Percentiles rank a stretch among this genome's conserved stretches.
Evolutionary conservation across 2,329 filamentous ascomycete genomes (phyloP).

Genomic region (Tolypocladium inflatum): DNA sequence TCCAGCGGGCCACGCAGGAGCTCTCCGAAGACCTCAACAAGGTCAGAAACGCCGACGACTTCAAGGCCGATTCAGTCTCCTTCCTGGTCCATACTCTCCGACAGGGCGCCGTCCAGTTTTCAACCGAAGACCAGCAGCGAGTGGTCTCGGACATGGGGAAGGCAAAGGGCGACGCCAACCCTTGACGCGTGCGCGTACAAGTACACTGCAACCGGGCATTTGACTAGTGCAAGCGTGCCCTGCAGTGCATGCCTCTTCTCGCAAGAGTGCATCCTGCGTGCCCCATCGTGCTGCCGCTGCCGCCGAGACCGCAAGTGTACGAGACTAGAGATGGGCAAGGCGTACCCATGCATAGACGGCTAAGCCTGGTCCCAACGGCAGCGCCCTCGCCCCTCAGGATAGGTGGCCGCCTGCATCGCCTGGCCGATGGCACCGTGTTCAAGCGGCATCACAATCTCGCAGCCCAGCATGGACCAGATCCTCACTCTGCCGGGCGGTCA

Average conservation of each 20-base stretch:
- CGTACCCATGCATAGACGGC: neutral
- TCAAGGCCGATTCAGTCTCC: conserved; percentile 53
- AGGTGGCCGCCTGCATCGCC: neutral
- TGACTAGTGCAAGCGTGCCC: neutral
- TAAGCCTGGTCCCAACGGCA: neutral
- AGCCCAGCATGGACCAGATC: neutral
- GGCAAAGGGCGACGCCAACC: neutral
- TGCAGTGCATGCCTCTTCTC: neutral
- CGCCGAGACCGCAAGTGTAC: neutral
- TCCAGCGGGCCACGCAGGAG: conserved; percentile 59
- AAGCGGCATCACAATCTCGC: neutral
- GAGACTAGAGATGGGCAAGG: too few relatives aligned
- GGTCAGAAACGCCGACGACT: conserved; percentile 59
- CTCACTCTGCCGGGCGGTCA: neutral
- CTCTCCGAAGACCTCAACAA: conserved; percentile 67
- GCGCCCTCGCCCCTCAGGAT: neutral
- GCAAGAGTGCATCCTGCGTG: neutral
- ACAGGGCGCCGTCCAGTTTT: conserved; percentile 57
- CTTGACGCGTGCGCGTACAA: neutral
- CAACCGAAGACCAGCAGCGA: conserved; percentile 26
- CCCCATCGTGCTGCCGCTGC: neutral
- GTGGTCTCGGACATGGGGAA: neutral
- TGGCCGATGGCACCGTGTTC: neutral
- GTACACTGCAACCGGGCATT: neutral
- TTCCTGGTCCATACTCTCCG: conserved; percentile 59